Conservation (phyloP, 164 flowering plant genomes). For the Liriodendron chinense region DNA sequence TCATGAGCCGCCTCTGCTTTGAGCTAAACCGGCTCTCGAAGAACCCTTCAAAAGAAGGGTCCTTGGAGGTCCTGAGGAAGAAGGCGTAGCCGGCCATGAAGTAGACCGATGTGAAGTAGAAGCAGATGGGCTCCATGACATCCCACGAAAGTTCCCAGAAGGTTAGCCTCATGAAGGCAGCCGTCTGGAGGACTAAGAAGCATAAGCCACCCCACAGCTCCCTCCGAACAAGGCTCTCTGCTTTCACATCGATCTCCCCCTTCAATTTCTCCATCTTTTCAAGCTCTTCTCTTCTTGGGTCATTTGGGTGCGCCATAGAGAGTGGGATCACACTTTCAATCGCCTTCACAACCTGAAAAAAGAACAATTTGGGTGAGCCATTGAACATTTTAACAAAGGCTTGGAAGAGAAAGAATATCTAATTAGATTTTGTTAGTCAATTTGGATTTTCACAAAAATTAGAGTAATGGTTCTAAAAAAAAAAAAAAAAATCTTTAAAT, state of each 20-base stretch:
- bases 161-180: constrained; percentile 59
- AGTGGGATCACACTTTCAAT: constrained; percentile 32
- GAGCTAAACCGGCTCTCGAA: constrained; percentile 40
- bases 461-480: no score
- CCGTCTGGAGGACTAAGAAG: constrained; percentile 38
- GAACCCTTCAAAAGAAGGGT: constrained; percentile 59
- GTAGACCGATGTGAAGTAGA: constrained; percentile 49
- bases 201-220: constrained; percentile 58
- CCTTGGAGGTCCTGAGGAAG: constrained; percentile 57
- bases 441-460: no score
- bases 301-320: constrained; percentile 24
- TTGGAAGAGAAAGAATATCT: no score
- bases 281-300: constrained; percentile 41
- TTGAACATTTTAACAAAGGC: no score
- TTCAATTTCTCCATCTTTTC: constrained; percentile 44
- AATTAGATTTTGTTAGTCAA: no score
- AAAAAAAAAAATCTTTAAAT: no score
- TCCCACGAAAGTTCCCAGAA: constrained; percentile 76
- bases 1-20: constrained; percentile 49
- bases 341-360: constrained; percentile 57
- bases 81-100: constrained; percentile 49
- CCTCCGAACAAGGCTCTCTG: constrained; percentile 31
- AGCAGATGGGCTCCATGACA: constrained; percentile 75
- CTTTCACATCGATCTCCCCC: constrained; percentile 39
- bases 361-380: no score